A percentile compares a stretch with the other conserved stretches of the same genome.
Evolutionary conservation across 1,284 basidiomycete genomes (phyloP).

Genomic region (Puccinia horiana): DNA sequence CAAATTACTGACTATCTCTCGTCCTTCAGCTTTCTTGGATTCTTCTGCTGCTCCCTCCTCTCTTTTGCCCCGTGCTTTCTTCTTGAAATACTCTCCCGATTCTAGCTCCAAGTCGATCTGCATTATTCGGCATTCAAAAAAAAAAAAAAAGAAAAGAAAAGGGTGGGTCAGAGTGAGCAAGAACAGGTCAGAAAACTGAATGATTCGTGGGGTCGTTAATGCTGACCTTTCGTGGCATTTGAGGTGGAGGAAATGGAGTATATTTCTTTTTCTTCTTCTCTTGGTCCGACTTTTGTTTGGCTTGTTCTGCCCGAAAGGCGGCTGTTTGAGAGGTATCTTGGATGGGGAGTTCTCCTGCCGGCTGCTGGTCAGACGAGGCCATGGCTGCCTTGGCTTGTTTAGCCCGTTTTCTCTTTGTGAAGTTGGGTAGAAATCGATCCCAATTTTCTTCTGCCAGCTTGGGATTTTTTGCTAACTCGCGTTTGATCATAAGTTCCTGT

Average conservation of each 20-base stretch:
- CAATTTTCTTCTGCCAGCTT: conserved; percentile 91
- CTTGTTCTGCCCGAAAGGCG: conserved; percentile 32
- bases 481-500: conserved; percentile 98
- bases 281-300: conserved; percentile 59
- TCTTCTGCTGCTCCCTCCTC: background rate
- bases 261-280: conserved; percentile 78
- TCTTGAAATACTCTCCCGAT: conserved; percentile 96
- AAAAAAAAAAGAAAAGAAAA: background rate
- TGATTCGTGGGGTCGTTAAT: background rate
- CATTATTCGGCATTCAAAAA: background rate
- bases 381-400: conserved; percentile 75
- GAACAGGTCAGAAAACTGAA: background rate
- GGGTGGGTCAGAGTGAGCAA: background rate
- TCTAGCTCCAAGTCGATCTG: conserved; percentile 91
- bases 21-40: conserved; percentile 5
- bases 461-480: conserved; percentile 96
- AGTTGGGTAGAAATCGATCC: conserved; percentile 96
- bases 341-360: conserved; percentile 69
- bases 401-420: conserved; percentile 88
- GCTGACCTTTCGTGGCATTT: conserved; percentile 81
- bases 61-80: conserved; percentile 57
- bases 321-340: conserved; percentile 48
- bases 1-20: conserved; percentile 10
- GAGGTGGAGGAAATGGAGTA: conserved; percentile 96
- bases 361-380: background rate